phyloP scores from a whole-genome alignment of 345 rosid species.

The Gossypium thurberi region DNA sequence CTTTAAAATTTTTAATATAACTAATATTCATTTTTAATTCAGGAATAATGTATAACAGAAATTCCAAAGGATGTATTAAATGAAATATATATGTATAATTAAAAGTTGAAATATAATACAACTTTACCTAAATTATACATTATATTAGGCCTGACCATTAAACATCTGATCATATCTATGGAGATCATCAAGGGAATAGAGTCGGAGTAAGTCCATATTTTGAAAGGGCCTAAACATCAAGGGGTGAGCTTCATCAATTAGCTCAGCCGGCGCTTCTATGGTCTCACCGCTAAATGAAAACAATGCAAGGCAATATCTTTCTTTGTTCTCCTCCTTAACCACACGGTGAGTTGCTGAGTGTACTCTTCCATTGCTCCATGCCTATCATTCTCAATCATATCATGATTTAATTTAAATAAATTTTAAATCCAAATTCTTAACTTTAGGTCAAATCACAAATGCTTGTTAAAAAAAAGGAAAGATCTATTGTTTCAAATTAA shows the following conservation, averaged over 20 bases:
- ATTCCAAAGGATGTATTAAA: not conserved
- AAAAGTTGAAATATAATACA: not conserved
- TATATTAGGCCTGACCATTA: not conserved
- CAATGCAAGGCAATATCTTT: slow-evolving; percentile 3
- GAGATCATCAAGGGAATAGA: slow-evolving; percentile 5
- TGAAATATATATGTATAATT: too few species aligned
- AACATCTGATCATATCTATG: not conserved
- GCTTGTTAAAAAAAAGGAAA: not conserved
- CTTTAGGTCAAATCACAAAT: not conserved
- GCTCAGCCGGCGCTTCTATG: not conserved
- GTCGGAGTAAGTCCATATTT: slow-evolving; percentile 5
- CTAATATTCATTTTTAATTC: not conserved
- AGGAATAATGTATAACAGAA: not conserved
- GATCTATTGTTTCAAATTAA: not conserved
- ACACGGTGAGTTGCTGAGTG: slow-evolving; percentile 3
- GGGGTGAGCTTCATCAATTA: slow-evolving; percentile 9
- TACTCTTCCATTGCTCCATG: slow-evolving; percentile 12
- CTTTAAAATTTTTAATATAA: too few species aligned
- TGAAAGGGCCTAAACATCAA: slow-evolving; percentile 7
- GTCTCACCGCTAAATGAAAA: slow-evolving; percentile 9
- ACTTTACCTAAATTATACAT: not conserved
- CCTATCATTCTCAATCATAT: not conserved
- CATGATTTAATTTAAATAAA: too few species aligned
- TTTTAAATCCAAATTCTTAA: not conserved
- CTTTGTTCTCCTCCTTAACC: not conserved